Conservation (phyloP, 2,329 filamentous ascomycete species). For the Pseudogymnoascus sp. region DNA sequence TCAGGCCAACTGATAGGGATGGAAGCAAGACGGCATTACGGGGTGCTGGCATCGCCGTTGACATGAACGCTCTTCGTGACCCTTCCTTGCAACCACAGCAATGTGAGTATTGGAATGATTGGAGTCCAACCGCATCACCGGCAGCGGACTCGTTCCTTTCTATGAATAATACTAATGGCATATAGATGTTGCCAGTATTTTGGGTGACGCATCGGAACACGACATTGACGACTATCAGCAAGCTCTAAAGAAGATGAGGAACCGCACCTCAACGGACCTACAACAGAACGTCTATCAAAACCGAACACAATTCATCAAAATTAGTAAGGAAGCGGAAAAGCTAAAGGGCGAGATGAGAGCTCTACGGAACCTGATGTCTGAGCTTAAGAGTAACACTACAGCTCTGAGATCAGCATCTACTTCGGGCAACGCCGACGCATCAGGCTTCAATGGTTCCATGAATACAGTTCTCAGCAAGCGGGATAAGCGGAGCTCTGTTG, state of each 20-base stretch:
- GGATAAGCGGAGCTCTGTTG: constrained; percentile 85
- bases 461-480: constrained; percentile 53
- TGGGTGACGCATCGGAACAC: constrained; percentile 28
- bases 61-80: constrained; percentile 71
- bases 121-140: background rate
- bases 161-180: constrained; percentile 15
- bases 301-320: constrained; percentile 96
- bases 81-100: constrained; percentile 72
- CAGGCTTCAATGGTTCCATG: constrained; percentile 44
- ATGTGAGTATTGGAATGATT: constrained; percentile 43
- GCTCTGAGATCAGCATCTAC: constrained; percentile 54
- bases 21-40: constrained; percentile 25
- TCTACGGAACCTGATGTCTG: constrained; percentile 82
- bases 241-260: constrained; percentile 24
- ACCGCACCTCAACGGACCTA: constrained; percentile 50
- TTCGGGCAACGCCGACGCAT: constrained; percentile 41
- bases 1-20: constrained; percentile 19
- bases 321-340: constrained; percentile 97
- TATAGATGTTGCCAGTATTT: constrained; percentile 31
- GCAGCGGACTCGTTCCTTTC: background rate
- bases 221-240: constrained; percentile 28
- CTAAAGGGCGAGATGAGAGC: constrained; percentile 93
- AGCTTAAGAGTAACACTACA: constrained; percentile 72
- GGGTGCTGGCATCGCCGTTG: constrained; percentile 55
- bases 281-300: constrained; percentile 97